Evolutionary conservation across 352 stramenopile genomes (phyloP).

Genomic region (Plasmopara viticola): DNA sequence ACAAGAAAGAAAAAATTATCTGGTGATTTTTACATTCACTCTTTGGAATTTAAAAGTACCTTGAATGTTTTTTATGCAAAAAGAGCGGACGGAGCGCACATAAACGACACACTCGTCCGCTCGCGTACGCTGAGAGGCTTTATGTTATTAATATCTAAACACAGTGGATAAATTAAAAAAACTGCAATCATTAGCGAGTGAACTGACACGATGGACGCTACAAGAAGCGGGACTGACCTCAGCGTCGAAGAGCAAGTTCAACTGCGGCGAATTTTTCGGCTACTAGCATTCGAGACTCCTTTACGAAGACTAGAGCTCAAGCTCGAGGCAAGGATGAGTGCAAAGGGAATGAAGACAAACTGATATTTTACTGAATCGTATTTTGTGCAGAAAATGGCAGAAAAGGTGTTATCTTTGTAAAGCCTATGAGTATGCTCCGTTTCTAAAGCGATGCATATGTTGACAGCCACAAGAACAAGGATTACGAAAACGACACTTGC

Average conservation of each 20-base stretch:
- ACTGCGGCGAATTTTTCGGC: slow-evolving; percentile 59
- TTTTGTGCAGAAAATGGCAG: slow-evolving; percentile 33
- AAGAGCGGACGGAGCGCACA: no score
- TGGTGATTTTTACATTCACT: no score
- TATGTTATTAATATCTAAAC: no score
- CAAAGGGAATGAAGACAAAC: not conserved
- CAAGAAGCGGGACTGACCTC: slow-evolving; percentile 20
- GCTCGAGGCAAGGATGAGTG: slow-evolving; percentile 34
- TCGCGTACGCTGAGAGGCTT: no score
- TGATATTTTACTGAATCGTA: not conserved
- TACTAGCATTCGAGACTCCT: slow-evolving; percentile 60
- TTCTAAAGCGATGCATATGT: not conserved
- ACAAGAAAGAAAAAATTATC: no score
- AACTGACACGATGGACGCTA: slow-evolving; percentile 14
- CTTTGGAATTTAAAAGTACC: no score
- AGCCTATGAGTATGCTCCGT: not conserved
- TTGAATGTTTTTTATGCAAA: no score
- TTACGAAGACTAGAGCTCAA: slow-evolving; percentile 55
- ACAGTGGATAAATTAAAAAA: no score
- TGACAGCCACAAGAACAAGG: slow-evolving; percentile 9
- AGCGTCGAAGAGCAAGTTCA: slow-evolving; percentile 78
- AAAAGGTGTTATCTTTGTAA: slow-evolving; percentile 24
- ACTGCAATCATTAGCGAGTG: not conserved
- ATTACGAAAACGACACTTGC: slow-evolving; percentile 14
- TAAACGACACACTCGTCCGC: no score